Percentiles rank a stretch among this genome's conserved stretches.
phyloP scores from a whole-genome alignment of 108 stramenopile species.

The Cylindrotheca fusiformis region DNA sequence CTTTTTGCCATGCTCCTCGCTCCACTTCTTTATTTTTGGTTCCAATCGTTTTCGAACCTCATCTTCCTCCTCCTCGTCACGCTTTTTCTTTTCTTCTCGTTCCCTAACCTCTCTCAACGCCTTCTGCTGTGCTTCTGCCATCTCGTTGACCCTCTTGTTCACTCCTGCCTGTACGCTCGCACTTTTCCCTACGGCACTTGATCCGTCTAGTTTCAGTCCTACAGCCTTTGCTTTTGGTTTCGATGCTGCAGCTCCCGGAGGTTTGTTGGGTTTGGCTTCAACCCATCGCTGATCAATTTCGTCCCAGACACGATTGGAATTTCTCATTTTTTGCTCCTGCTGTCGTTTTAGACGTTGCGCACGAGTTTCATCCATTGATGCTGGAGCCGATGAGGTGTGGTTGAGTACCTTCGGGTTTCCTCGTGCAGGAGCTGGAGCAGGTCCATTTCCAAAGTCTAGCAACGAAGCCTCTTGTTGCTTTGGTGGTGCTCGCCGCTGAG shows the following conservation, averaged over 20 bases:
- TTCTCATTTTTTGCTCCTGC: slow-evolving; percentile 43
- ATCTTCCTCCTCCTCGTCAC: slow-evolving; percentile 74
- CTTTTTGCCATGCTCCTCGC: slow-evolving; percentile 92
- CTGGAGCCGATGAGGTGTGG: slow-evolving; percentile 52
- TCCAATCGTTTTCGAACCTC: slow-evolving; percentile 69
- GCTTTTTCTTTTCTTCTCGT: slow-evolving; percentile 59
- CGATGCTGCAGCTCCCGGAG: slow-evolving; percentile 20
- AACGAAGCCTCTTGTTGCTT: slow-evolving; percentile 23
- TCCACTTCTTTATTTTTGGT: slow-evolving; percentile 86
- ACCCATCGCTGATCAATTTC: slow-evolving; percentile 89
- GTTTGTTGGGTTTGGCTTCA: slow-evolving; percentile 59
- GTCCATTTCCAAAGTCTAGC: slow-evolving; percentile 66
- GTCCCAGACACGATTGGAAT: slow-evolving; percentile 81
- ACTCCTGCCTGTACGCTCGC: slow-evolving; percentile 63
- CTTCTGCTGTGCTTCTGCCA: slow-evolving; percentile 70
- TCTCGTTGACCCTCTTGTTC: slow-evolving; percentile 69
- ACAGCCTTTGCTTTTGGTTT: slow-evolving; percentile 37
- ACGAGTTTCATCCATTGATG: slow-evolving; percentile 62
- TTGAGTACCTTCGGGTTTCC: slow-evolving; percentile 24
- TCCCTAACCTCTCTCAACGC: slow-evolving; percentile 65
- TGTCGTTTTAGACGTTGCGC: slow-evolving; percentile 80
- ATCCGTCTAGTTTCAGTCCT: slow-evolving; percentile 67
- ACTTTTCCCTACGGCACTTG: slow-evolving; percentile 72
- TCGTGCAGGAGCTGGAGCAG: slow-evolving; percentile 31
- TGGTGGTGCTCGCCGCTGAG: slow-evolving; percentile 13